A percentile compares a stretch with the other conserved stretches of the same genome.
Evolutionary conservation across 306 rosid genomes (phyloP).

Genomic region (Quercus aquifolioides): DNA sequence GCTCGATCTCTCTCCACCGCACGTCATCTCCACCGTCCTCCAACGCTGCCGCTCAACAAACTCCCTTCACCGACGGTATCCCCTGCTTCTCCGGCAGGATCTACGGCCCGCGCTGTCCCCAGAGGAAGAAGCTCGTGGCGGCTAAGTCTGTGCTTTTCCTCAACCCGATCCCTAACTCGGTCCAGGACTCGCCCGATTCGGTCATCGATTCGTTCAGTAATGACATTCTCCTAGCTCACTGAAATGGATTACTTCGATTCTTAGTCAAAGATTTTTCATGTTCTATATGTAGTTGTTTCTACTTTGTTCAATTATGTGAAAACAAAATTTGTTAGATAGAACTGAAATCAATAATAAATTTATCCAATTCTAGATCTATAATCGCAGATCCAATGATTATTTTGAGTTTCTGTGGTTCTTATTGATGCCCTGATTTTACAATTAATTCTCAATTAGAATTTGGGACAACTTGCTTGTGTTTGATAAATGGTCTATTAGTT

Average conservation of each 20-base stretch:
- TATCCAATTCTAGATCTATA: background rate
- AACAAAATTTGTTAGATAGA: conserved; percentile 13
- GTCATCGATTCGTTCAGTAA: conserved; percentile 43
- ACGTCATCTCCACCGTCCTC: conserved; percentile 15
- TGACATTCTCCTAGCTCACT: conserved; percentile 59
- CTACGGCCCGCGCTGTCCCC: conserved; percentile 63
- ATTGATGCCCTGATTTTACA: background rate
- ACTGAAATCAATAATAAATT: conserved; percentile 5
- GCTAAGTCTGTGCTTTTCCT: conserved; percentile 50
- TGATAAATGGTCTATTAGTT: no score
- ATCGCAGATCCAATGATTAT: background rate
- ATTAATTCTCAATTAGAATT: background rate
- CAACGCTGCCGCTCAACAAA: conserved; percentile 3
- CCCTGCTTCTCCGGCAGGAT: conserved; percentile 51
- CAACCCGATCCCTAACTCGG: conserved; percentile 28
- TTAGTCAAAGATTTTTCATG: background rate
- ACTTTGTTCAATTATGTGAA: background rate
- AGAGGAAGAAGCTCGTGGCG: conserved; percentile 72
- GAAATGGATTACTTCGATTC: conserved; percentile 1
- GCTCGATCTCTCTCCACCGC: conserved; percentile 36
- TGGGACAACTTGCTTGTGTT: no score
- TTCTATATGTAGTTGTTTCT: conserved; percentile 26
- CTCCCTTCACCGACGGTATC: conserved; percentile 26
- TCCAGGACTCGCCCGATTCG: conserved; percentile 48
- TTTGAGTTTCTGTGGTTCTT: background rate